A percentile compares a stretch with the other conserved stretches of the same genome.
Evolutionary conservation across 768 basidiomycete species (phyloP).

Genomic region (Naganishia antarctica): DNA sequence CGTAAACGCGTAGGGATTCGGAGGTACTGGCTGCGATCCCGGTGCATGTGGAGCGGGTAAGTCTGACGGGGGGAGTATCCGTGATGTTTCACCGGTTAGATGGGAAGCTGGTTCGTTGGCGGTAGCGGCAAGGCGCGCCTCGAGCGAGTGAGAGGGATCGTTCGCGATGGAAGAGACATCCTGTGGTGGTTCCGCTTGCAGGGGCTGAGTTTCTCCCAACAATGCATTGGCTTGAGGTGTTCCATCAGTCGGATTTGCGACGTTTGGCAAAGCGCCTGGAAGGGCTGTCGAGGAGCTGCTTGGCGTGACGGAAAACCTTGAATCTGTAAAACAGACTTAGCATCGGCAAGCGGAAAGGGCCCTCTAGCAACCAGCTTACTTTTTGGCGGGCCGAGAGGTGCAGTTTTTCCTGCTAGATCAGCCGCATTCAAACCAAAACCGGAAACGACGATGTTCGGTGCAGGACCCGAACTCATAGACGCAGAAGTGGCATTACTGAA

Average conservation of each 20-base stretch:
- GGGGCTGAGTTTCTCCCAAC: background rate
- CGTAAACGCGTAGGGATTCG: conserved; percentile 63
- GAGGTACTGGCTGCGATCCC: conserved; percentile 72
- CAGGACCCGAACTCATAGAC: conserved; percentile 15
- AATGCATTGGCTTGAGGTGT: conserved; percentile 1
- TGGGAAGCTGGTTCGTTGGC: conserved; percentile 2
- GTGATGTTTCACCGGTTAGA: conserved; percentile 25
- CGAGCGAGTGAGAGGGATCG: conserved; percentile 6
- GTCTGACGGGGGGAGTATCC: conserved; percentile 38
- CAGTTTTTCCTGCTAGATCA: conserved; percentile 7
- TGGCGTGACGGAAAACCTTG: background rate
- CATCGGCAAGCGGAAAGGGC: too few species aligned
- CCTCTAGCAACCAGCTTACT: background rate
- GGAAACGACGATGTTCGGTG: conserved; percentile 24
- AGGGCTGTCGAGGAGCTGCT: background rate
- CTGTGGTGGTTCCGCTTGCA: conserved; percentile 4
- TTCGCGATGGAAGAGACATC: conserved; percentile 3
- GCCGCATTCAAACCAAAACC: conserved; percentile 28
- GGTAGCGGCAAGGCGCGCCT: background rate
- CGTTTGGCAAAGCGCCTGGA: background rate
- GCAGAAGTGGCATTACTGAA: conserved; percentile 6
- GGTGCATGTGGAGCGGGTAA: conserved; percentile 43
- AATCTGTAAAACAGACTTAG: too few species aligned
- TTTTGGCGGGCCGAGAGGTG: background rate
- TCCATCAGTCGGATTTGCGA: background rate